Conservation (phyloP, 2,329 filamentous ascomycete genomes). For the Diaporthe amygdali region DNA sequence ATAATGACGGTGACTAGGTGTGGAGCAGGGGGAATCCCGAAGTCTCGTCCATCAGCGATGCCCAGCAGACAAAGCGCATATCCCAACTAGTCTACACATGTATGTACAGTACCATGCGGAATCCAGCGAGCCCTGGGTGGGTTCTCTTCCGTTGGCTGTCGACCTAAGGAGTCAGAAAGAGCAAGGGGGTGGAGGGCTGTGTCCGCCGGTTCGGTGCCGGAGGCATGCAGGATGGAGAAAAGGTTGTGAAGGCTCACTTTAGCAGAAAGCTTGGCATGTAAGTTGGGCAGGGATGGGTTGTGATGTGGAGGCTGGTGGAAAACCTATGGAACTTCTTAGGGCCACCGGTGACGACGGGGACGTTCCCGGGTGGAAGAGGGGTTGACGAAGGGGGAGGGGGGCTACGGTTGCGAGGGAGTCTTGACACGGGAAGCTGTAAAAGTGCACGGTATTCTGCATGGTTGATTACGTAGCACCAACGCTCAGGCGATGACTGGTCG, state of each 20-base stretch:
- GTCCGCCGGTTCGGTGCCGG: conserved; percentile 24
- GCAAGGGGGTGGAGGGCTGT: conserved; percentile 14
- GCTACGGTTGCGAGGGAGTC: neutral
- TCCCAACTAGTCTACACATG: conserved; percentile 14
- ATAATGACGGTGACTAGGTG: conserved; percentile 21
- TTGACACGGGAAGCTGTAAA: neutral
- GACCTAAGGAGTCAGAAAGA: conserved; percentile 15
- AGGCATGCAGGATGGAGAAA: conserved; percentile 20
- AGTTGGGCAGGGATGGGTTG: conserved; percentile 8
- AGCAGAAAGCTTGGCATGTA: conserved; percentile 27
- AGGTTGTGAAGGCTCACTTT: conserved; percentile 23
- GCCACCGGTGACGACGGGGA: neutral
- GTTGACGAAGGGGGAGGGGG: neutral
- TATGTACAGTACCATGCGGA: conserved; percentile 23
- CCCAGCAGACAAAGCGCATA: conserved; percentile 5
- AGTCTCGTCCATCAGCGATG: conserved; percentile 11
- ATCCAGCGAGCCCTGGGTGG: conserved; percentile 17
- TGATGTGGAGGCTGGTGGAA: conserved; percentile 9
- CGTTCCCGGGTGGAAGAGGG: neutral
- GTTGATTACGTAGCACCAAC: conserved; percentile 6
- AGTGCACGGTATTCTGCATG: neutral
- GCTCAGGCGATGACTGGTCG: neutral
- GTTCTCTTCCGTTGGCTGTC: conserved; percentile 11
- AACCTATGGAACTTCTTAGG: conserved; percentile 20
- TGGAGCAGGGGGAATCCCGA: conserved; percentile 15